phyloP scores from a whole-genome alignment of 441 rosid species.

The Euphorbia corollata region DNA sequence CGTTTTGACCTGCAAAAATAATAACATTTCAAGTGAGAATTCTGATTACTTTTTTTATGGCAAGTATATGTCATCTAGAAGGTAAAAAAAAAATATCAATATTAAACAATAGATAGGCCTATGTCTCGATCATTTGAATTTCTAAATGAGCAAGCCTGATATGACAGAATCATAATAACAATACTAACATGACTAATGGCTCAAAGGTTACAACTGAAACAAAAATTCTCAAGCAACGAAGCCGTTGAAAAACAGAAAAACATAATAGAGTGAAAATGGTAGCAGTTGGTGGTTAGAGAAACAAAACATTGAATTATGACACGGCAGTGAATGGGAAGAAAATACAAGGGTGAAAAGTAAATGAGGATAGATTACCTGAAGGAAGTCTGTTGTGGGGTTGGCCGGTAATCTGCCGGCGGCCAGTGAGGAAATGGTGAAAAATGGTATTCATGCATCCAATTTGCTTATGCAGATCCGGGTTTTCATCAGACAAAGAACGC shows the following conservation, averaged over 20 bases:
- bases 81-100: no score
- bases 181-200: not conserved
- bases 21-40: no score
- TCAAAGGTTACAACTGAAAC: not conserved
- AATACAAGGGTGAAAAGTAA: not conserved
- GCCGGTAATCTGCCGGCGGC: slow-evolving; percentile 37
- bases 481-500: slow-evolving; percentile 60
- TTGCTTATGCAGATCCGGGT: slow-evolving; percentile 69
- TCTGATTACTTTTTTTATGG: no score
- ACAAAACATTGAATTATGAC: not conserved
- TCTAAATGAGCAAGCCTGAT: not conserved
- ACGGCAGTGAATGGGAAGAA: not conserved
- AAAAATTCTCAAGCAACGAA: not conserved
- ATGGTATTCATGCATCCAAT: slow-evolving; percentile 89
- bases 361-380: slow-evolving; percentile 37
- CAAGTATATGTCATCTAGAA: no score
- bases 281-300: slow-evolving; percentile 2
- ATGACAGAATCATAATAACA: not conserved
- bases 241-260: no score
- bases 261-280: not conserved
- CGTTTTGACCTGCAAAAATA: no score
- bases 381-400: slow-evolving; percentile 43
- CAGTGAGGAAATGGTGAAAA: slow-evolving; percentile 53
- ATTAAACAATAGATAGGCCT: no score
- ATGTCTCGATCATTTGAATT: not conserved